These are phyloP conservation scores for Artemisia princeps DNA, from an alignment of 140 eudicot species.

Conservation along the genomic window DNA sequence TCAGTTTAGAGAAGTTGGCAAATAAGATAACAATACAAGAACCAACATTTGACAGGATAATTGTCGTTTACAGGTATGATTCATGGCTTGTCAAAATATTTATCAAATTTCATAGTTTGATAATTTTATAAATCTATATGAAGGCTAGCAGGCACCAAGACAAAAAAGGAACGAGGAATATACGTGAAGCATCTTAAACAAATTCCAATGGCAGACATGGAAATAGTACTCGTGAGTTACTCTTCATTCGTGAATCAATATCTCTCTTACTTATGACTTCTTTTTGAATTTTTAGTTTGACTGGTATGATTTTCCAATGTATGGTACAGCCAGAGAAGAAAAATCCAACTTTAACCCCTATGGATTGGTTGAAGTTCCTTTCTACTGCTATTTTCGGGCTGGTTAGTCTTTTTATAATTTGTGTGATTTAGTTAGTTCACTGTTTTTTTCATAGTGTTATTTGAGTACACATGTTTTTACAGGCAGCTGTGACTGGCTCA, in stretches of 20 bases:
- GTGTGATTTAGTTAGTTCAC: background rate
- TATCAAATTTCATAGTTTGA: background rate
- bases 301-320: slow-evolving; percentile 1
- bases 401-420: slow-evolving; percentile 41
- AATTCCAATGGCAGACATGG: slow-evolving; percentile 98
- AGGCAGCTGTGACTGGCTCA: slow-evolving; percentile 87
- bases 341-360: slow-evolving; percentile 84
- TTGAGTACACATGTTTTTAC: slow-evolving; percentile 10
- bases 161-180: slow-evolving; percentile 63
- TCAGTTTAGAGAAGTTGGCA: slow-evolving; percentile 57
- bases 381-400: slow-evolving; percentile 72
- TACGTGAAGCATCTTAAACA: slow-evolving; percentile 82
- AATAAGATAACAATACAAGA: slow-evolving; percentile 81
- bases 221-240: slow-evolving; percentile 67
- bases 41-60: slow-evolving; percentile 92
- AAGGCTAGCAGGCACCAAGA: slow-evolving; percentile 48
- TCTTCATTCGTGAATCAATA: background rate
- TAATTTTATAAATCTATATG: slow-evolving; percentile 14
- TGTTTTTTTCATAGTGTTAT: background rate
- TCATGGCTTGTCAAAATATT: background rate
- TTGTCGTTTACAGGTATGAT: slow-evolving; percentile 80
- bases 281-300: background rate
- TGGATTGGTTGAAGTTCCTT: slow-evolving; percentile 92
- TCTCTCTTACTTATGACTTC: background rate
- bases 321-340: slow-evolving; percentile 83